These are phyloP conservation scores for Colletotrichum plurivorum DNA, from an alignment of 2,329 filamentous ascomycete species.

Conservation along the genomic window DNA sequence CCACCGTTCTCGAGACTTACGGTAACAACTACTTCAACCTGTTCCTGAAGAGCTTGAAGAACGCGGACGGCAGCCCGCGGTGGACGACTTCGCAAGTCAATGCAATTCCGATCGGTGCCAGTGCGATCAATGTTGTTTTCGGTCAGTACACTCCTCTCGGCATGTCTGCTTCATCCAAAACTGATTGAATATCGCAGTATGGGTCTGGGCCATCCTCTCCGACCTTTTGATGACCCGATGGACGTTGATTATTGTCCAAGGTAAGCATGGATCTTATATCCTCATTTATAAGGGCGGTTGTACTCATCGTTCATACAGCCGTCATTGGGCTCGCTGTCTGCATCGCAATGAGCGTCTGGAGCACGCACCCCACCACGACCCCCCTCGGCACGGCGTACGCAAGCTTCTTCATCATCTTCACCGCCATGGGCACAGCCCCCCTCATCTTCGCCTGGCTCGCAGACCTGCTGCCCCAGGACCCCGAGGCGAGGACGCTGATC, in stretches of 20 bases:
- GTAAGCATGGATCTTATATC: constrained; percentile 38
- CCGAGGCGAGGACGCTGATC: constrained; percentile 63
- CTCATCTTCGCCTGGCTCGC: constrained; percentile 67
- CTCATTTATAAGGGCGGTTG: not conserved
- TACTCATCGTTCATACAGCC: constrained; percentile 40
- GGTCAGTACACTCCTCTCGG: constrained; percentile 28
- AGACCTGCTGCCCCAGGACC: constrained; percentile 62
- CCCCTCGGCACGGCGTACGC: constrained; percentile 63
- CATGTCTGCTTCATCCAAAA: no score
- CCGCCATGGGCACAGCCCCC: constrained; percentile 64
- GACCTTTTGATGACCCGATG: constrained; percentile 64
- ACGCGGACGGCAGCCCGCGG: constrained; percentile 38
- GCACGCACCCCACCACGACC: constrained; percentile 56
- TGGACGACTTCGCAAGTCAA: constrained; percentile 36
- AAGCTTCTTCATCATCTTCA: constrained; percentile 65
- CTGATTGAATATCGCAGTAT: constrained; percentile 52
- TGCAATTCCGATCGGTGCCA: constrained; percentile 34
- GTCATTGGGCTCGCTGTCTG: constrained; percentile 62
- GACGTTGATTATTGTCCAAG: constrained; percentile 64
- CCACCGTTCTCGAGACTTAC: constrained; percentile 33
- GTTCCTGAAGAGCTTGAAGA: constrained; percentile 37
- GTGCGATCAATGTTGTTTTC: constrained; percentile 36
- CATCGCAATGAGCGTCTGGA: constrained; percentile 70
- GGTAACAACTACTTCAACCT: constrained; percentile 36
- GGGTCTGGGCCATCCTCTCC: constrained; percentile 68